A percentile compares a stretch with the other conserved stretches of the same genome.
phyloP scores from a whole-genome alignment of 345 rosid species.

The Arabidopsis thaliana region DNA sequence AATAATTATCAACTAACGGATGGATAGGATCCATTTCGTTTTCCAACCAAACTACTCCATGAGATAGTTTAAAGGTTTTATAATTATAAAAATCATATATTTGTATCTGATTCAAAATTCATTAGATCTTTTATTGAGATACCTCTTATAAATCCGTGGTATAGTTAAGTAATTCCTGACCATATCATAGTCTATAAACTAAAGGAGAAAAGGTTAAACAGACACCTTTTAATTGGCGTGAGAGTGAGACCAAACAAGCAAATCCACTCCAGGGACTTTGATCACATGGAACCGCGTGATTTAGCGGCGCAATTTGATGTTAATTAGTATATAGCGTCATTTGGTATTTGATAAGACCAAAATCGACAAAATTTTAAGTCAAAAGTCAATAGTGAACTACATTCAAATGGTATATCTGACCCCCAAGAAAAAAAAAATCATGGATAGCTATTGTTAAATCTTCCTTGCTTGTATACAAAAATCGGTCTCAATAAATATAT shows the following conservation, averaged over 20 bases:
- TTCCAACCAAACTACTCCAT: slow-evolving; percentile 32
- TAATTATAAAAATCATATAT: not conserved
- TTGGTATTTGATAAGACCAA: not conserved
- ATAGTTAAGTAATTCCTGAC: slow-evolving; percentile 14
- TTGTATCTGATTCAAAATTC: not conserved
- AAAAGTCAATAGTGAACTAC: not conserved
- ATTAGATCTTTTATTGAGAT: not conserved
- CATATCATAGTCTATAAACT: slow-evolving; percentile 34
- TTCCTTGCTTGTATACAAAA: not conserved
- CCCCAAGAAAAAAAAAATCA: not conserved
- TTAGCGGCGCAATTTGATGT: slow-evolving; percentile 42
- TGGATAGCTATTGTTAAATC: too few relatives aligned
- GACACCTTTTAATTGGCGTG: slow-evolving; percentile 36
- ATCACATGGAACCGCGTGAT: slow-evolving; percentile 39
- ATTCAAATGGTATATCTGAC: not conserved
- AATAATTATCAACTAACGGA: slow-evolving; percentile 34
- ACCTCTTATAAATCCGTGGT: slow-evolving; percentile 16
- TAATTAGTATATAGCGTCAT: not conserved
- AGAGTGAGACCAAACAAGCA: slow-evolving; percentile 40
- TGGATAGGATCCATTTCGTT: slow-evolving; percentile 32
- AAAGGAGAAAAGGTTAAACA: slow-evolving; percentile 12
- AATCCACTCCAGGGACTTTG: slow-evolving; percentile 24
- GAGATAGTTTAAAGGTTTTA: slow-evolving; percentile 7
- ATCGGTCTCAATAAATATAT: not conserved
- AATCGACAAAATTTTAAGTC: not conserved